Evolutionary conservation across 768 basidiomycete species (phyloP), one percentile per base, ranked within the genome.

Genomic region (Trametes cubensis): DNA sequence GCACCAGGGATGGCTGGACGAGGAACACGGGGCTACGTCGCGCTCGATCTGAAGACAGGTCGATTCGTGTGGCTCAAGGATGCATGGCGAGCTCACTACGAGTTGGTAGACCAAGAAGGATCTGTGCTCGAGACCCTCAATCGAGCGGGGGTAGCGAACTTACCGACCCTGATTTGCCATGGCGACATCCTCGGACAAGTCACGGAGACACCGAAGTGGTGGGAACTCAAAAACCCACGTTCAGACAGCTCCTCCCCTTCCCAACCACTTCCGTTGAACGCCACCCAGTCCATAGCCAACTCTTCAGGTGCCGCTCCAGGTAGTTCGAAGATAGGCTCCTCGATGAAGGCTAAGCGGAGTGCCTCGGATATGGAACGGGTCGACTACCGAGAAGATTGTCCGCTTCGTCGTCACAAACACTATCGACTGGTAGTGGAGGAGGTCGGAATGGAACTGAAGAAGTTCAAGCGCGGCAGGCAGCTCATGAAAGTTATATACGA

Each of bases 1-100:
- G 51, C 55, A 8, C 34, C 40, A 30, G 60, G 62, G 2, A 56
- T 63, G 45, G 60, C 51, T 5, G 55, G 66, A 7, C 66, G 62
- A 1, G 62, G 55, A 2, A 63, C 66, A 1, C 57, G 48, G 18
- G 60, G 66, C 15, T 64, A 67, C 25, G 55, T 67, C 30, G 66
- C 63, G 2, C 47, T 55, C 48, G 63, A 67, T 30, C 14, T 47
- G 34, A 20, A 30, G 18, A 26, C 25, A 2, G 50, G 34, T 8
- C 13, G 39, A 2, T 49, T 30, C 41, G 25, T 30, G 4, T 58
- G 57, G 57, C 44, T 63, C 23, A 63, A 63, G 51, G 62, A 63
- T 18, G 38, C 56, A 11, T 63, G 62, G 62, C 56, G 62, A 1
- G 34, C 38, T 2, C 17, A 39, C 23, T 48, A 58, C 38, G 51